Evolutionary conservation across 2,329 filamentous ascomycete species (phyloP).

Genomic region (Metarhizium rileyi): DNA sequence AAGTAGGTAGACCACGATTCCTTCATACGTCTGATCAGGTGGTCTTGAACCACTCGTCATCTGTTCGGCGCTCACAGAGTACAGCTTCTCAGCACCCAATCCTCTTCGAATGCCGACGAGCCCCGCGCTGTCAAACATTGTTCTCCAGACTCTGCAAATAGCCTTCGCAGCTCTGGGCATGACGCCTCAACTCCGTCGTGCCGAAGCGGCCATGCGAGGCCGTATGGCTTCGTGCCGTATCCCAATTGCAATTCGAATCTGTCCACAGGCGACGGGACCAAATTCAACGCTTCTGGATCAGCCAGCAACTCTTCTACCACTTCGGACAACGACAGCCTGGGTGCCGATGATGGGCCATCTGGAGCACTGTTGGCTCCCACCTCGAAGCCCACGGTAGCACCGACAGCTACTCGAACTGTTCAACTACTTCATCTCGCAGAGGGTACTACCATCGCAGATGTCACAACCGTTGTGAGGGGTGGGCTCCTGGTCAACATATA

Average conservation of each 20-base stretch:
- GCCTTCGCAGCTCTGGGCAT: neutral
- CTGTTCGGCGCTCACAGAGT: neutral
- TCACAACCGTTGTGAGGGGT: conserved; percentile 56
- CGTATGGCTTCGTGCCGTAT: neutral
- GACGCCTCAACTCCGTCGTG: neutral
- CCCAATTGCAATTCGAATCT: neutral
- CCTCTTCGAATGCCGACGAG: neutral
- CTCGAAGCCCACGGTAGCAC: conserved; percentile 14
- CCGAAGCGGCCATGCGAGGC: neutral
- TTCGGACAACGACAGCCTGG: neutral
- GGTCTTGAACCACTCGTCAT: neutral
- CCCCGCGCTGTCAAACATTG: neutral
- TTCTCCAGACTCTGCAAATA: neutral
- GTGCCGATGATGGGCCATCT: neutral
- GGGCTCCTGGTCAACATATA: conserved; percentile 62
- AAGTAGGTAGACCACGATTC: neutral
- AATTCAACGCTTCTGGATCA: neutral
- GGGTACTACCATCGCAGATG: conserved; percentile 52
- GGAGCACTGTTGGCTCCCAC: neutral
- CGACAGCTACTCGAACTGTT: conserved; percentile 45
- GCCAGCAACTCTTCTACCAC: neutral
- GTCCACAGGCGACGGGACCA: neutral
- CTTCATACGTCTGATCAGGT: neutral
- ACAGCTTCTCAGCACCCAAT: conserved; percentile 4
- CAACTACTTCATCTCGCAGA: conserved; percentile 53